A percentile compares a stretch with the other conserved stretches of the same genome.
Evolutionary conservation across 768 basidiomycete genomes (phyloP).

Genomic region (Gelatoporia subvermispora): DNA sequence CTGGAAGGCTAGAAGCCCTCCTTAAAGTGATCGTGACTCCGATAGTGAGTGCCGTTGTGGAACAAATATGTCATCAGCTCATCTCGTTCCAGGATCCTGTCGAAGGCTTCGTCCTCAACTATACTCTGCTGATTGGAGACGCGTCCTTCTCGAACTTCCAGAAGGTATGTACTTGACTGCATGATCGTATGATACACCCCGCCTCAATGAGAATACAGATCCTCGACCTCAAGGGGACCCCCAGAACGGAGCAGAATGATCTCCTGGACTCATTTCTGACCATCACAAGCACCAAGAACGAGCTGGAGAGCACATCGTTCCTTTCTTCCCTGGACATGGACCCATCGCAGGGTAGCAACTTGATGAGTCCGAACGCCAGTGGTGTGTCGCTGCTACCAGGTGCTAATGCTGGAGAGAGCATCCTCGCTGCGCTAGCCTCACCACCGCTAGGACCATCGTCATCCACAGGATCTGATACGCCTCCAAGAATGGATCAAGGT

Average conservation of each 20-base stretch:
- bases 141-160: conserved; percentile 97
- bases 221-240: conserved; percentile 90
- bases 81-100: conserved; percentile 65
- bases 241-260: conserved; percentile 79
- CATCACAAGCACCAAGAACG: conserved; percentile 87
- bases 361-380: conserved; percentile 64
- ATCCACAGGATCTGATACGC: conserved; percentile 52
- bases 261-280: conserved; percentile 90
- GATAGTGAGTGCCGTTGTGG: conserved; percentile 48
- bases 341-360: conserved; percentile 51
- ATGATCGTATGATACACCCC: too few relatives aligned
- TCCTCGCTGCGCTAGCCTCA: conserved; percentile 54
- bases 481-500: conserved; percentile 36
- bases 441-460: conserved; percentile 54
- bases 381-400: conserved; percentile 46
- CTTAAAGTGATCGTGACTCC: conserved; percentile 95
- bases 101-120: conserved; percentile 93
- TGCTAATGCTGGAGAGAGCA: conserved; percentile 42
- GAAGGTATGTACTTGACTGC: conserved; percentile 52
- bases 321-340: conserved; percentile 96
- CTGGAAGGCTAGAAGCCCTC: conserved; percentile 80
- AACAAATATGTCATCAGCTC: neutral
- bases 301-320: conserved; percentile 88
- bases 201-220: conserved; percentile 46
- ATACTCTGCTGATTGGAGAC: conserved; percentile 90